Conservation (phyloP, 164 flowering plant species). For the Piper longum region DNA sequence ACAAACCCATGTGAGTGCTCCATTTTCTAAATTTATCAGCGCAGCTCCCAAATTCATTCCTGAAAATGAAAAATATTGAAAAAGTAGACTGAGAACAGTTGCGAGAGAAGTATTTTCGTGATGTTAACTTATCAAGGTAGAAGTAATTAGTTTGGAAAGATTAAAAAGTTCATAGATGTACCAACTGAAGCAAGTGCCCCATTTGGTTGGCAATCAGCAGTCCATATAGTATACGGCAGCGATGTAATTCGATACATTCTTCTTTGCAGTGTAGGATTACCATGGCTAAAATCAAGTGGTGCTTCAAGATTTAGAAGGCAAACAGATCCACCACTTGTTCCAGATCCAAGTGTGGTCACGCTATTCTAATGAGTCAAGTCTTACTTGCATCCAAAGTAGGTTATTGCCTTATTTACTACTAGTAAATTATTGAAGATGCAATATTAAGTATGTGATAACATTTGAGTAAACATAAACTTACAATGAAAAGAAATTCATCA, state of each 20-base stretch:
- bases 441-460: too few species aligned
- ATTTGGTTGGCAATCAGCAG: conserved; percentile 46
- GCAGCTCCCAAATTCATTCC: neutral
- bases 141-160: neutral
- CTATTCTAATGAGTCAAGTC: conserved; percentile 46
- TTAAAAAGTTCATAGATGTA: conserved; percentile 5
- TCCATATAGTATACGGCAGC: conserved; percentile 62
- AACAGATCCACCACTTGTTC: conserved; percentile 46
- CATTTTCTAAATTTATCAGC: too few species aligned
- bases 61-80: neutral
- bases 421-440: too few species aligned
- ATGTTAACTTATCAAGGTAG: too few species aligned
- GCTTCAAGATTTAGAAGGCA: conserved; percentile 32
- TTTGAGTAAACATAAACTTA: too few species aligned
- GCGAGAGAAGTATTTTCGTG: too few species aligned
- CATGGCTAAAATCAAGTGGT: conserved; percentile 27
- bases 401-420: too few species aligned
- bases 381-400: neutral
- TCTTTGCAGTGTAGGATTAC: conserved; percentile 6
- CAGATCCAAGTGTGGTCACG: conserved; percentile 67
- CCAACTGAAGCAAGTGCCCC: conserved; percentile 50
- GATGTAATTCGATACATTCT: conserved; percentile 27
- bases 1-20: too few species aligned
- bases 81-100: too few species aligned
- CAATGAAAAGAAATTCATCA: too few species aligned